Evolutionary conservation across 805 yeast genomes (phyloP).

Genomic region (Zygosaccharomyces siamensis): DNA sequence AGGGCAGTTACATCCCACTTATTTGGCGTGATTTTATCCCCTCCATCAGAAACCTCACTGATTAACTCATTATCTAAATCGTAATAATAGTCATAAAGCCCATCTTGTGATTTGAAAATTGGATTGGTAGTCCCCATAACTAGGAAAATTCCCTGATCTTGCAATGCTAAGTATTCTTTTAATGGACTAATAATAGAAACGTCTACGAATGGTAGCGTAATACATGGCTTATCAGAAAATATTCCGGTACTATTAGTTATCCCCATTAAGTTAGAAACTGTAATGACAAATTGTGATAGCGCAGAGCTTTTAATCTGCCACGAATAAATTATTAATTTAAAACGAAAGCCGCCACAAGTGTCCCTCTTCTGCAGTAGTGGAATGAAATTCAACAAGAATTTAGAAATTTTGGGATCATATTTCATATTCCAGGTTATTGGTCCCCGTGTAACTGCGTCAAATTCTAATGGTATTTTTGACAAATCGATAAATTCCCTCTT

Average conservation of each 20-base stretch:
- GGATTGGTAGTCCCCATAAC: constrained; percentile 68
- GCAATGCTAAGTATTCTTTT: constrained; percentile 34
- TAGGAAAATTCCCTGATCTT: constrained; percentile 27
- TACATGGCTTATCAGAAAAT: constrained; percentile 40
- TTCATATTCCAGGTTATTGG: constrained; percentile 23
- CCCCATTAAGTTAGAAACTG: constrained; percentile 35
- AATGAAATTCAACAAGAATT: constrained; percentile 32
- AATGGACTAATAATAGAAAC: constrained; percentile 51
- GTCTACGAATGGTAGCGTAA: constrained; percentile 56
- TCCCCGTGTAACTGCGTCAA: constrained; percentile 17
- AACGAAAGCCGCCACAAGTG: constrained; percentile 37
- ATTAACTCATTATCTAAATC: constrained; percentile 53
- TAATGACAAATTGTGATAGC: constrained; percentile 41
- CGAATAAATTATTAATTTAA: constrained; percentile 35
- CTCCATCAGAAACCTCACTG: constrained; percentile 12
- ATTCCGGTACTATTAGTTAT: constrained; percentile 37
- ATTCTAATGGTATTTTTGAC: constrained; percentile 30
- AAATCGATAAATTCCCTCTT: constrained; percentile 37
- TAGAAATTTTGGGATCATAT: constrained; percentile 23
- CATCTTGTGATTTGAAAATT: constrained; percentile 49
- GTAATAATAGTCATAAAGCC: constrained; percentile 57
- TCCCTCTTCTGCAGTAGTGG: constrained; percentile 36
- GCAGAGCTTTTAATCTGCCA: constrained; percentile 39
- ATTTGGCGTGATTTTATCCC: constrained; percentile 4
- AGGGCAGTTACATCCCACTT: constrained; percentile 12